Base-by-base conservation (phyloP, 352 stramenopile species). In the Phytophthora kernoviae region DNA sequence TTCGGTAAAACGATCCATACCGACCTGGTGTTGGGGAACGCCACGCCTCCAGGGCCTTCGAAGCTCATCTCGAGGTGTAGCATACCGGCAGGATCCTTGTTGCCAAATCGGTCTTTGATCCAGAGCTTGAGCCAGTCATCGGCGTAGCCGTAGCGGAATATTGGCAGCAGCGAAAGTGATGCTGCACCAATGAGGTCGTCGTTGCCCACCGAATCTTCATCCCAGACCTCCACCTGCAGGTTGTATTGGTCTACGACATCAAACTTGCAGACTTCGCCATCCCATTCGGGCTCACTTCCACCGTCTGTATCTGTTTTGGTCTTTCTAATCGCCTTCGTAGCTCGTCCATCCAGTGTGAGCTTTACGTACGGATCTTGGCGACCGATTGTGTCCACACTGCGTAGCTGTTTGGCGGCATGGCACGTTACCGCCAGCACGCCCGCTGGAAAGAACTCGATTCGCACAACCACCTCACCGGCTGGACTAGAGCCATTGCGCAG, bases 161-260 rank as follows among this genome's bases (percentile, higher is more conserved):
- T 76, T 5, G 89, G 87, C n/a, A 98, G 62, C 18, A 98, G 61
- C 26, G 87, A 97, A 5, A 98, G 56, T 0, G 78, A 88, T 11
- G 79, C 73, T 1, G 76, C 71, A 10, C 94, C 94, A 40, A 98
- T 96, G 50, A 97, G 71, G 44, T 96, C 90, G 58, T 98, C 87
- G 39, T 88, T 75, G n/a, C 87, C 81, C 32, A 98, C 68, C n/a
- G 79, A 78, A 63, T 98, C 92, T 51, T 97, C 87, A 52, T 98
- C 93, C 79, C 87, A 97, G 53, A 91, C 79, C 52, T 98, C 89
- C 20, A 98, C 72, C 21, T 81, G 54, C 49, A 98, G 75, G 46
- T 87, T 92, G 67, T 93, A 96, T 62, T 98, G 91, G 58, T 98
- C 94, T 4, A 98, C 95, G 41, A 98, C 72, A 32, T 96, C 78